These are phyloP conservation scores for Chimonanthus salicifolius DNA, from an alignment of 164 flowering plant genomes.

Conservation along the genomic window DNA sequence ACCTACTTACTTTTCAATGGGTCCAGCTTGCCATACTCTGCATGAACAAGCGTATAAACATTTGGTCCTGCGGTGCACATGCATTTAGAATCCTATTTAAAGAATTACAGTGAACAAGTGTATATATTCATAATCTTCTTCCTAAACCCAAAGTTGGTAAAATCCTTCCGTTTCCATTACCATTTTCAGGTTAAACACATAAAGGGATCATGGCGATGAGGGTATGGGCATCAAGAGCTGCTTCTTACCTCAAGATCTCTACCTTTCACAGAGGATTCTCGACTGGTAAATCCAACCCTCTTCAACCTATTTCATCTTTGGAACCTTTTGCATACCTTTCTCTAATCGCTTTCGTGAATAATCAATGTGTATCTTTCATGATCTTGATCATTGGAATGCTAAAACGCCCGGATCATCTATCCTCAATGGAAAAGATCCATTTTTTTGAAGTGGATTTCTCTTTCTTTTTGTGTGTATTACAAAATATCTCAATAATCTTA, in stretches of 20 bases:
- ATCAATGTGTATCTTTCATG: neutral
- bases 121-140: neutral
- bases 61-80: neutral
- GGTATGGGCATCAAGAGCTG: slow-evolving; percentile 74
- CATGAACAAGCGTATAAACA: too few relatives aligned
- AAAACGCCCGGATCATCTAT: neutral
- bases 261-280: slow-evolving; percentile 53
- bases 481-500: neutral
- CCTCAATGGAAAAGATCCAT: neutral
- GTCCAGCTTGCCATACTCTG: too few relatives aligned
- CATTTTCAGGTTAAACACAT: too few relatives aligned
- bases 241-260: slow-evolving; percentile 72
- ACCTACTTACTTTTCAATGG: too few relatives aligned
- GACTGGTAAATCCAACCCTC: slow-evolving; percentile 38
- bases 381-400: neutral
- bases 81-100: too few relatives aligned
- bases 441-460: neutral
- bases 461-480: neutral
- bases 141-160: neutral
- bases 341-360: neutral
- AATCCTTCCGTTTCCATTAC: neutral
- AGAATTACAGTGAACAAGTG: too few relatives aligned
- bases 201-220: slow-evolving; percentile 43
- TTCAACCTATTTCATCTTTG: neutral
- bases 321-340: neutral